Conservation (phyloP, 441 rosid species). For the Pelargonium fulgidum region DNA sequence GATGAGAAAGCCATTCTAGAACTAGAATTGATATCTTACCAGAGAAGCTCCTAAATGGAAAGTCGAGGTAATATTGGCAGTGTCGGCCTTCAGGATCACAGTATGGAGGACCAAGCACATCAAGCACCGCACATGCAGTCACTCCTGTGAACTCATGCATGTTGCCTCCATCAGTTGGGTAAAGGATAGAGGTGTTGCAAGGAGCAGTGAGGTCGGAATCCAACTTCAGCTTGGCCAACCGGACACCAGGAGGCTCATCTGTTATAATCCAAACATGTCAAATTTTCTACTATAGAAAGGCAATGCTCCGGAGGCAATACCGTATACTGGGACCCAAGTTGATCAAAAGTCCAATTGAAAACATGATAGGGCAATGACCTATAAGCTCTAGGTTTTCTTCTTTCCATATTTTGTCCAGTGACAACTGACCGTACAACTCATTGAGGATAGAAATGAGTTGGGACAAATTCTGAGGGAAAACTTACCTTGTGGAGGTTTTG, state of each 20-base stretch:
- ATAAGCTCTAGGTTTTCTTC: too few relatives aligned
- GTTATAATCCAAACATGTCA: too few relatives aligned
- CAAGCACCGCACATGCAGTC: slow-evolving; percentile 83
- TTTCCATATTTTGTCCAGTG: too few relatives aligned
- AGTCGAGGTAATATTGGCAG: slow-evolving; percentile 63
- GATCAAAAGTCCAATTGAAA: too few relatives aligned
- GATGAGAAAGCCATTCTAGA: too few relatives aligned
- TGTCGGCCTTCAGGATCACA: slow-evolving; percentile 66
- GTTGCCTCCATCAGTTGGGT: slow-evolving; percentile 90
- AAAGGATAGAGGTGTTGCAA: slow-evolving; percentile 65
- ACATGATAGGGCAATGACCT: too few relatives aligned
- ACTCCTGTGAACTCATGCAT: slow-evolving; percentile 84
- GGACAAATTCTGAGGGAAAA: neutral
- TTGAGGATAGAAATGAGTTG: too few relatives aligned
- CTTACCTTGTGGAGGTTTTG: slow-evolving; percentile 30
- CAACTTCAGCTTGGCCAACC: slow-evolving; percentile 67
- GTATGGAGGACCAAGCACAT: slow-evolving; percentile 90
- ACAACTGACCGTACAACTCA: too few relatives aligned
- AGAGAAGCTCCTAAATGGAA: slow-evolving; percentile 40
- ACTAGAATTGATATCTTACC: slow-evolving; percentile 30
- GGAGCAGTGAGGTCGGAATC: slow-evolving; percentile 66
- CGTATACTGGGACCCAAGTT: too few relatives aligned
- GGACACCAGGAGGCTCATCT: slow-evolving; percentile 25
- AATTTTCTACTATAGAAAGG: too few relatives aligned
- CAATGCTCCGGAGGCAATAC: too few relatives aligned